Evolutionary conservation across 345 rosid species (phyloP).

Genomic region (Laguncularia racemosa): DNA sequence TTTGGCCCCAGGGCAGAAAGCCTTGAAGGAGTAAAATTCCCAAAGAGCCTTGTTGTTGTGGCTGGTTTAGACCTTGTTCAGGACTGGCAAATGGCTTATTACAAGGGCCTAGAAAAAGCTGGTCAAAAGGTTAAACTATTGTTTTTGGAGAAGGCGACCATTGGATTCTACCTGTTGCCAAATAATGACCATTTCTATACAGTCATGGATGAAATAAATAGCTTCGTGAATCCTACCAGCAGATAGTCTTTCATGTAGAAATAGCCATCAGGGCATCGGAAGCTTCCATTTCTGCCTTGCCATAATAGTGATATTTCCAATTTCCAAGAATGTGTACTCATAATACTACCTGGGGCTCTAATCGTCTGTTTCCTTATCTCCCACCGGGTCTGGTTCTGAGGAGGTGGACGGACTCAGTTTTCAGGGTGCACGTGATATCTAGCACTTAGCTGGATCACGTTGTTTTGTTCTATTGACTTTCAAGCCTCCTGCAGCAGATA

Average conservation of each 20-base stretch:
- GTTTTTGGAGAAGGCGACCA: slow-evolving; percentile 63
- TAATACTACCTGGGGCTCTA: slow-evolving; percentile 22
- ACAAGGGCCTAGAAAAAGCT: slow-evolving; percentile 58
- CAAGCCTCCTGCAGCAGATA: slow-evolving; percentile 14
- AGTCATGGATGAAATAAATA: slow-evolving; percentile 67
- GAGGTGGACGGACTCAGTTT: slow-evolving; percentile 10
- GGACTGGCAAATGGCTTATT: slow-evolving; percentile 82
- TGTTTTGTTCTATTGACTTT: slow-evolving; percentile 6
- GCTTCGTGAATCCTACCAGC: slow-evolving; percentile 46
- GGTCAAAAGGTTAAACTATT: slow-evolving; percentile 65
- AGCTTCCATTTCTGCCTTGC: slow-evolving; percentile 16
- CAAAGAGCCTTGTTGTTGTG: slow-evolving; percentile 75
- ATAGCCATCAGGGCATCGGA: slow-evolving; percentile 20
- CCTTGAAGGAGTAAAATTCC: slow-evolving; percentile 54
- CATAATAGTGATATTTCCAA: slow-evolving; percentile 8
- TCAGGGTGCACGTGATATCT: slow-evolving; percentile 16
- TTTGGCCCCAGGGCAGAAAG: slow-evolving; percentile 56
- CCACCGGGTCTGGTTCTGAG: slow-evolving; percentile 9
- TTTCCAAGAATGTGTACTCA: slow-evolving; percentile 12
- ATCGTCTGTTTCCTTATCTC: slow-evolving; percentile 11
- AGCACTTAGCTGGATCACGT: slow-evolving; percentile 31
- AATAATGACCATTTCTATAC: slow-evolving; percentile 67
- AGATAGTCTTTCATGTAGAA: slow-evolving; percentile 17
- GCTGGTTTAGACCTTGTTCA: slow-evolving; percentile 81
- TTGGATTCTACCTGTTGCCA: slow-evolving; percentile 86